Base-by-base conservation (phyloP, 768 basidiomycete genomes). In the Galerina sulciceps region DNA sequence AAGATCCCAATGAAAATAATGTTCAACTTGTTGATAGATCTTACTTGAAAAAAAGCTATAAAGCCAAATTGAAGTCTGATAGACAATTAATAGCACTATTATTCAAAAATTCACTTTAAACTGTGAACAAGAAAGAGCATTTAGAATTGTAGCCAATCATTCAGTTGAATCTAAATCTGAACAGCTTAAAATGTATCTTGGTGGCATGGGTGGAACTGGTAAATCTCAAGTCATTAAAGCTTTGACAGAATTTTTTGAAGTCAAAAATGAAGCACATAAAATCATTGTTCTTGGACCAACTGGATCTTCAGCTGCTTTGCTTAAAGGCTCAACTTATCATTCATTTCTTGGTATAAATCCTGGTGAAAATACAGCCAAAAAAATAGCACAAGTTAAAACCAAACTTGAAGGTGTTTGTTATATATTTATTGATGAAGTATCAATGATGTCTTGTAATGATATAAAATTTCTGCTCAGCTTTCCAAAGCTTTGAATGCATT, bases 391-490 rank as follows among this genome's bases (percentile, higher is more conserved):
- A 46, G 51, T 68, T 0, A 57, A 57, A 10, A 48, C 60, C 20
- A 38, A 64, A 17, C 42, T 76, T 31, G 38, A 38, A 15, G 48
- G 48, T 37, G 48, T 50, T 11, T 34, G 37, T 18, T 50, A 50
- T 37, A 22, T 50, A 6, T 50, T 81, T 43, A 57, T 80, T 13
- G 76, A 81, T 67, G 78, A 81, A 51, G 65, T 81, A 0, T 80
- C 78, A 0, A 81, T 81, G 79, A 38, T 80, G 2, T 49, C 48
- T 17, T 31, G 34, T n/a, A 6, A 37, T 9, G 74, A 76, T 73
- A 71, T 51, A 53, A 53, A 10, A 74, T 75, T 20, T 70, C 70
- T 57, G 58, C 62, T 0, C 53, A 67, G 15, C 41, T 76, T 1
- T 50, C 70, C 1, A 55, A 63, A 13, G 58, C 71, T 2, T 55